phyloP scores from a whole-genome alignment of 164 flowering plant genomes.

The Akebia trifoliata region DNA sequence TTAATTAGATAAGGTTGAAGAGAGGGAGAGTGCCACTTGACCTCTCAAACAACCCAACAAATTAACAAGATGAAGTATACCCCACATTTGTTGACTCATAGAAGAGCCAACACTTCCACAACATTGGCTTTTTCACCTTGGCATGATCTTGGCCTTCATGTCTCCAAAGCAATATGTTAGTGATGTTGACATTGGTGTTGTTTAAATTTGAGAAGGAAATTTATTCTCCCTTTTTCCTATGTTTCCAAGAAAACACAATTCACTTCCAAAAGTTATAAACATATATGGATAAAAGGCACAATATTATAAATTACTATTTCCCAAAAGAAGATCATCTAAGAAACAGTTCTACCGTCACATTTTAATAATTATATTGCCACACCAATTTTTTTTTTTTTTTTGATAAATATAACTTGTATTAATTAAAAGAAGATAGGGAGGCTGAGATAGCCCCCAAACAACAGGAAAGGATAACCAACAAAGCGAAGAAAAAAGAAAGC shows the following conservation, averaged over 20 bases:
- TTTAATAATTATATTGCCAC: too few species aligned
- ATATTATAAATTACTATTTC: background rate
- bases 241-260: background rate
- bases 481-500: too few species aligned
- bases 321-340: background rate
- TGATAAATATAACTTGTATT: too few species aligned
- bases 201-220: background rate
- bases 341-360: background rate
- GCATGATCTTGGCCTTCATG: background rate
- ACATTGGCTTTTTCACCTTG: background rate
- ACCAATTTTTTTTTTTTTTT: too few species aligned
- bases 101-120: constrained; percentile 3
- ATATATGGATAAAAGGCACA: background rate
- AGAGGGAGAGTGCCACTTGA: too few species aligned
- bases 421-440: too few species aligned
- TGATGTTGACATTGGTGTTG: constrained; percentile 1
- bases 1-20: too few species aligned
- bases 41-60: too few species aligned
- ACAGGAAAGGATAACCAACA: too few species aligned
- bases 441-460: too few species aligned
- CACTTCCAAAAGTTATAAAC: background rate
- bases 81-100: background rate
- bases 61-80: constrained; percentile 1
- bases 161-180: background rate
- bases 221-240: background rate